A percentile compares a stretch with the other conserved stretches of the same genome.
These are phyloP conservation scores for Penicillium palitans DNA, from an alignment of 2,329 filamentous ascomycete species.

Conservation along the genomic window DNA sequence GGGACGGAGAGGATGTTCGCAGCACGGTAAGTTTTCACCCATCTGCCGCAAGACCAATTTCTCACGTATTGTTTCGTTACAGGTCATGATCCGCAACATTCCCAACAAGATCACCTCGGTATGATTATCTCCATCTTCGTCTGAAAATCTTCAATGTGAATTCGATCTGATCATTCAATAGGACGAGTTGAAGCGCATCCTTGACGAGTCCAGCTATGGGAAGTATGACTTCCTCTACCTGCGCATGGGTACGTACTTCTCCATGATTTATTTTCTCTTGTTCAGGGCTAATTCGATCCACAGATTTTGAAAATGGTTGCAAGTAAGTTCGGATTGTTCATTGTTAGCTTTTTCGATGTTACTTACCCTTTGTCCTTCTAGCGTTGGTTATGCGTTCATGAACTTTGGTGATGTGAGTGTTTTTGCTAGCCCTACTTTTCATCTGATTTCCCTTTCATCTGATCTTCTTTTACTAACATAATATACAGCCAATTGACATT, in stretches of 20 bases:
- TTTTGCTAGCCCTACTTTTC: not conserved
- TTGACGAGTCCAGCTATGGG: constrained; percentile 76
- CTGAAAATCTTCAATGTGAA: not conserved
- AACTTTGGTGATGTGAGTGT: constrained; percentile 78
- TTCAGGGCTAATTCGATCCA: not conserved
- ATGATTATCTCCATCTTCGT: constrained; percentile 17
- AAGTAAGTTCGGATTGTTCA: constrained; percentile 58
- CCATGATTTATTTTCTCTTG: not conserved
- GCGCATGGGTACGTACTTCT: constrained; percentile 62
- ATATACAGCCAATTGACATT: constrained; percentile 66
- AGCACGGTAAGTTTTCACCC: constrained; percentile 7
- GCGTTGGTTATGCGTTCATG: constrained; percentile 95
- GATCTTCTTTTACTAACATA: constrained; percentile 39
- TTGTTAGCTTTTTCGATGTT: not conserved
- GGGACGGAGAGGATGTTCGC: constrained; percentile 4
- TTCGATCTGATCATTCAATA: constrained; percentile 33
- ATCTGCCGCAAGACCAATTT: not conserved
- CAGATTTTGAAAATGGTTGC: constrained; percentile 79
- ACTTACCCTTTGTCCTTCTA: constrained; percentile 37
- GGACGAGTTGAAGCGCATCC: constrained; percentile 71
- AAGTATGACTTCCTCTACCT: constrained; percentile 95
- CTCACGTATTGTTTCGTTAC: constrained; percentile 10
- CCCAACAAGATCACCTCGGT: constrained; percentile 77
- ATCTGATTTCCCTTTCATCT: not conserved
- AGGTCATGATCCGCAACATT: constrained; percentile 94